phyloP scores from a whole-genome alignment of 2,329 filamentous ascomycete genomes.

The Lasiodiplodia citricola region DNA sequence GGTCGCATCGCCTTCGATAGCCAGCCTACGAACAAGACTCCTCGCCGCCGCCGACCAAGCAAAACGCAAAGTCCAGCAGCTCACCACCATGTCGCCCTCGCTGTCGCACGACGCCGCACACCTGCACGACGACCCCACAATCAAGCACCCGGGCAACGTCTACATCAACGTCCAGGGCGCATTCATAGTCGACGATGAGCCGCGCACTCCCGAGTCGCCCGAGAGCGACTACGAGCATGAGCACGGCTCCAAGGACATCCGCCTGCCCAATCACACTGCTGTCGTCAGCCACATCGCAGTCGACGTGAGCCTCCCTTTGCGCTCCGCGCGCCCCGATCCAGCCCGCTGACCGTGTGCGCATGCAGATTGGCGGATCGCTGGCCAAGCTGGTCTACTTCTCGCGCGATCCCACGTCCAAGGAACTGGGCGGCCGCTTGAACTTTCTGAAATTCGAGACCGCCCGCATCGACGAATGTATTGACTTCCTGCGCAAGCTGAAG shows the following conservation, averaged over 20 bases:
- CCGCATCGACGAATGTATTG: constrained; percentile 88
- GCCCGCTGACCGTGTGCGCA: constrained; percentile 1
- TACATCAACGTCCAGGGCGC: constrained; percentile 97
- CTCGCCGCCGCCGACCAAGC: constrained; percentile 11
- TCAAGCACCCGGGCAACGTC: constrained; percentile 69
- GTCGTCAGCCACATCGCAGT: constrained; percentile 96
- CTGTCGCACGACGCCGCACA: constrained; percentile 12
- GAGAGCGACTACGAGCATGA: constrained; percentile 58
- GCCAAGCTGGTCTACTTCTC: constrained; percentile 98
- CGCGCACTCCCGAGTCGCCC: constrained; percentile 49
- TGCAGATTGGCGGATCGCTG: constrained; percentile 89
- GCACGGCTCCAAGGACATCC: constrained; percentile 87
- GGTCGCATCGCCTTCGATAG: constrained; percentile 11
- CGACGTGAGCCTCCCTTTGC: constrained; percentile 69
- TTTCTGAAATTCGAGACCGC: constrained; percentile 98
- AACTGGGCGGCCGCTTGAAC: constrained; percentile 87
- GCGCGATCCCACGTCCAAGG: constrained; percentile 77
- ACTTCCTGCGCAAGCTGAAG: constrained; percentile 86
- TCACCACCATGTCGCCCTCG: constrained; percentile 23
- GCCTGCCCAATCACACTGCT: constrained; percentile 93
- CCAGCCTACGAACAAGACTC: constrained; percentile 15
- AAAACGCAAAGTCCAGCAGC: neutral
- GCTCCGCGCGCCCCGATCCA: neutral
- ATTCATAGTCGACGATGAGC: constrained; percentile 85
- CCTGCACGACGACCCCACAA: constrained; percentile 53